Evolutionary conservation across 768 basidiomycete genomes (phyloP).

Genomic region (Floccularia luteovirens): DNA sequence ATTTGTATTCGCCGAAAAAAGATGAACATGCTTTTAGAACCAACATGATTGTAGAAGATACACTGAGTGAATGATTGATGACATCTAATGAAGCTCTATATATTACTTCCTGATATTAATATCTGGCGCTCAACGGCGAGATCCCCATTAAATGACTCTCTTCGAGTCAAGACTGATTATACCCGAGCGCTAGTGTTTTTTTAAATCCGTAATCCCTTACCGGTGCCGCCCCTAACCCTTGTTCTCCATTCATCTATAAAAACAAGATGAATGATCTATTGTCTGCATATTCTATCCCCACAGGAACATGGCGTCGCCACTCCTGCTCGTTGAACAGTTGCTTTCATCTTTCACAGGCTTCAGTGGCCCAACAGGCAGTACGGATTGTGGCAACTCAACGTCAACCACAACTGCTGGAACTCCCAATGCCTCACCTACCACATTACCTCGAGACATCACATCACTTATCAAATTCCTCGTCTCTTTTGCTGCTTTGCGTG

Average conservation of each 20-base stretch:
- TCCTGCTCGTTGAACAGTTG: conserved; percentile 14
- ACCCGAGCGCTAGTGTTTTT: too few species aligned
- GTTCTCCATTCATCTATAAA: background rate
- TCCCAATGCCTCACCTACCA: conserved; percentile 5
- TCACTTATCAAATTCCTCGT: conserved; percentile 36
- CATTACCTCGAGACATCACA: conserved; percentile 13
- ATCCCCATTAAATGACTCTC: too few species aligned
- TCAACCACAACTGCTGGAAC: conserved; percentile 4
- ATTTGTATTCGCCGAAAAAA: too few species aligned
- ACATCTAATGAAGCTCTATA: too few species aligned
- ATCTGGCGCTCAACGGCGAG: too few species aligned
- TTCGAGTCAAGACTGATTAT: too few species aligned
- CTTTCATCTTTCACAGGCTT: conserved; percentile 9
- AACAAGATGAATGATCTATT: conserved; percentile 4
- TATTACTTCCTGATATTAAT: too few species aligned
- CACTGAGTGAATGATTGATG: too few species aligned
- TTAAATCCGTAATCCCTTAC: too few species aligned
- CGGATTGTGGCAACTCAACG: conserved; percentile 8
- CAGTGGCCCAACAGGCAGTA: background rate
- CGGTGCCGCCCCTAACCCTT: background rate
- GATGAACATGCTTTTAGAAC: too few species aligned
- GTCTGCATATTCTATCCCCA: background rate
- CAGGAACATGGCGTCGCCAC: conserved; percentile 15
- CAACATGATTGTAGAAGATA: too few species aligned
- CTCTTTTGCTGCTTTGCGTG: conserved; percentile 46